Conservation (phyloP, 306 rosid species). For the Inga leiocalycina region DNA sequence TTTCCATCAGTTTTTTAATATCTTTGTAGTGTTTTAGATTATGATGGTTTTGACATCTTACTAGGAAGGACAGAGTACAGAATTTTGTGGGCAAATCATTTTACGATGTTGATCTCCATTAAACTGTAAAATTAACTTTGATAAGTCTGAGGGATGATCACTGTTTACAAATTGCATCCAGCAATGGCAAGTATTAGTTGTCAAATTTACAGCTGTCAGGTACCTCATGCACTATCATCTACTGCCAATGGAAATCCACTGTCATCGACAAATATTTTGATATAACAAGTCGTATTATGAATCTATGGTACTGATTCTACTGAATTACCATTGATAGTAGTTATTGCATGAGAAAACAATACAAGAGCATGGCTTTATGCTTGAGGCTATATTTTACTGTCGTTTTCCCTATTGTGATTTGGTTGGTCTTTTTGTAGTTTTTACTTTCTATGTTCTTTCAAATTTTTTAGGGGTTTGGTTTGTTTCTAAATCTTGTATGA, state of each 20-base stretch:
- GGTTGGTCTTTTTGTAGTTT: neutral
- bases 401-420: neutral
- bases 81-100: neutral
- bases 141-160: neutral
- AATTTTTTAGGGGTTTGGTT: neutral
- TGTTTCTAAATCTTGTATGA: neutral
- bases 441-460: neutral
- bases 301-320: neutral
- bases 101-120: slow-evolving; percentile 1
- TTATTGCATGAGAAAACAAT: neutral
- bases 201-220: neutral
- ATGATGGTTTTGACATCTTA: neutral
- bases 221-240: neutral
- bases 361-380: neutral
- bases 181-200: neutral
- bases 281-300: neutral
- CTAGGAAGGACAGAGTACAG: neutral
- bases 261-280: neutral
- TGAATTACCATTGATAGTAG: neutral
- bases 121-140: neutral
- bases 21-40: neutral
- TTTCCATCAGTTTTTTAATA: neutral
- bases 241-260: neutral
- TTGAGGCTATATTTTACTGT: neutral
- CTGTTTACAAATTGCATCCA: neutral